These are phyloP conservation scores for Thielaviopsis populi DNA, from an alignment of 2,329 filamentous ascomycete species.

Conservation along the genomic window DNA sequence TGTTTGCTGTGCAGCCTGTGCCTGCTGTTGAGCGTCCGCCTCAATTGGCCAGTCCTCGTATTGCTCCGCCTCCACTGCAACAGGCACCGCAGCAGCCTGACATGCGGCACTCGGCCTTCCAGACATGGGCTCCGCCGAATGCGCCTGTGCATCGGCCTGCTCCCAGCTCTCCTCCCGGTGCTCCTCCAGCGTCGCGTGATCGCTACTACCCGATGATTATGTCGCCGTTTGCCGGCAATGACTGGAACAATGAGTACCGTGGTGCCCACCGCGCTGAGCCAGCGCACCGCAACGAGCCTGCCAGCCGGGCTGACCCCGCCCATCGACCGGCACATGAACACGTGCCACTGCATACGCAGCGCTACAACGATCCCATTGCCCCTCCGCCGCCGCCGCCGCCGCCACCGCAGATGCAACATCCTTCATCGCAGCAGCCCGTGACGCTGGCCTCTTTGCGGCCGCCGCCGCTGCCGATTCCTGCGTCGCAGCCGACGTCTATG, in stretches of 20 bases:
- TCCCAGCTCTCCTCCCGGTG: conserved; percentile 5
- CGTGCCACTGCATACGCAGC: conserved; percentile 7
- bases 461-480: conserved; percentile 13
- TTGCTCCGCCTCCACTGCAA: conserved; percentile 5
- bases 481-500: conserved; percentile 8
- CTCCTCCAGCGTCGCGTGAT: conserved; percentile 3
- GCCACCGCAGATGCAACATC: conserved; percentile 14
- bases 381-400: conserved; percentile 6
- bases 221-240: conserved; percentile 3
- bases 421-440: conserved; percentile 17
- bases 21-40: conserved; percentile 17
- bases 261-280: conserved; percentile 7
- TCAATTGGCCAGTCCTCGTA: conserved; percentile 18
- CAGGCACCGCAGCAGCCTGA: conserved; percentile 4
- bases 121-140: conserved; percentile 6
- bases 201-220: conserved; percentile 10
- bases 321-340: conserved; percentile 5
- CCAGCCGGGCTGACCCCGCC: neutral
- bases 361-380: conserved; percentile 9
- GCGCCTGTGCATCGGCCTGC: conserved; percentile 12
- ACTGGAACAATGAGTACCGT: conserved; percentile 13
- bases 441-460: conserved; percentile 17
- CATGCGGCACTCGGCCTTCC: conserved; percentile 4
- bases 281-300: conserved; percentile 6
- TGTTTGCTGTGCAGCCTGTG: neutral